phyloP scores from a whole-genome alignment of 352 stramenopile species.

The Globisporangium rhizosaccharum region DNA sequence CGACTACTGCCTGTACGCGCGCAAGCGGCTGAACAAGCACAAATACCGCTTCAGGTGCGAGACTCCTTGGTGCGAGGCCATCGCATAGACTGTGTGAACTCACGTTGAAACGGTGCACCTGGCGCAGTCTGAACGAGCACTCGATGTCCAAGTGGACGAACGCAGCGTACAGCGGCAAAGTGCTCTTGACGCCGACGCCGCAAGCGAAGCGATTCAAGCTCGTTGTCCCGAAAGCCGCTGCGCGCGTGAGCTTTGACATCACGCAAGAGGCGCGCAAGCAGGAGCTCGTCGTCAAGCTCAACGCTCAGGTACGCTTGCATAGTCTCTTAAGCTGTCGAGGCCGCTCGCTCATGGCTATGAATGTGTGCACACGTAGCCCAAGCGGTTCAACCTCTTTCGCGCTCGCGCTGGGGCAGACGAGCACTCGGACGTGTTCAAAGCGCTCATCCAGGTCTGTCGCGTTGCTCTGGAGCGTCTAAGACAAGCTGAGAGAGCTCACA shows the following conservation, averaged over 20 bases:
- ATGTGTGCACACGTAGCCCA: slow-evolving; percentile 15
- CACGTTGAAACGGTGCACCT: background rate
- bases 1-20: slow-evolving; percentile 75
- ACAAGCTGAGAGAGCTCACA: background rate
- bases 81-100: background rate
- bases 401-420: slow-evolving; percentile 27
- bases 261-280: slow-evolving; percentile 71
- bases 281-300: slow-evolving; percentile 56
- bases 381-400: slow-evolving; percentile 47
- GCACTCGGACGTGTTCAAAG: slow-evolving; percentile 25
- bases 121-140: slow-evolving; percentile 19
- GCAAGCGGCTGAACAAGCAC: slow-evolving; percentile 64
- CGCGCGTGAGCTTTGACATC: slow-evolving; percentile 59
- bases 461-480: background rate
- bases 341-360: background rate
- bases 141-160: slow-evolving; percentile 62
- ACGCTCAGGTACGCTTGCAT: slow-evolving; percentile 27
- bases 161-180: slow-evolving; percentile 52
- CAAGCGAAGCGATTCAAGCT: slow-evolving; percentile 55
- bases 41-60: slow-evolving; percentile 73
- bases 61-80: no score
- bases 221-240: slow-evolving; percentile 32
- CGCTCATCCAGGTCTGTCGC: slow-evolving; percentile 37
- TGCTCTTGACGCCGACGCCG: slow-evolving; percentile 39
- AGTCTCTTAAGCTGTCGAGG: background rate